These are phyloP conservation scores for Aspergillus wentii DNA, from an alignment of 495 filamentous ascomycete species.

Conservation along the genomic window DNA sequence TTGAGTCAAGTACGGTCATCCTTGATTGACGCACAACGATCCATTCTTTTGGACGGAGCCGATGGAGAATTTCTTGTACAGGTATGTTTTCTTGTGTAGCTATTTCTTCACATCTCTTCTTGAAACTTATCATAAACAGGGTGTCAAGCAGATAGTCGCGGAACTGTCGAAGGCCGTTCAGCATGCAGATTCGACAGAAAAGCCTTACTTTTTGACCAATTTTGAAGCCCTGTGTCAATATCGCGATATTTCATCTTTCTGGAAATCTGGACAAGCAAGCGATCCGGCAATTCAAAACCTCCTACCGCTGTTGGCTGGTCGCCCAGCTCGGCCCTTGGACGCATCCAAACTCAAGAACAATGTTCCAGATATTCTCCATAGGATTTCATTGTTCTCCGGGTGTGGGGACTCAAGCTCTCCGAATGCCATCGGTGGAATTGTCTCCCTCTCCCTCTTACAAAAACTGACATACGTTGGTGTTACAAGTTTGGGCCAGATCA, in stretches of 20 bases:
- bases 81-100: slow-evolving; percentile 9
- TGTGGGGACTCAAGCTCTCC: slow-evolving; percentile 19
- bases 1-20: slow-evolving; percentile 37
- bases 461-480: slow-evolving; percentile 49
- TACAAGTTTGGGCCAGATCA: slow-evolving; percentile 56
- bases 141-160: slow-evolving; percentile 52
- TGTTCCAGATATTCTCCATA: slow-evolving; percentile 33
- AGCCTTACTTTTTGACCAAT: slow-evolving; percentile 49
- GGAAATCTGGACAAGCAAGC: slow-evolving; percentile 9
- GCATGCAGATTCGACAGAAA: slow-evolving; percentile 30
- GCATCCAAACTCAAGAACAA: slow-evolving; percentile 25
- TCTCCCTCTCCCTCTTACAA: slow-evolving; percentile 52
- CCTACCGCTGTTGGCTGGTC: slow-evolving; percentile 36
- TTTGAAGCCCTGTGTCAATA: slow-evolving; percentile 68
- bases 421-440: slow-evolving; percentile 43
- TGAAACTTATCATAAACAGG: slow-evolving; percentile 18
- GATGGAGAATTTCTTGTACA: slow-evolving; percentile 33
- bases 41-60: slow-evolving; percentile 34
- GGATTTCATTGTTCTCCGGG: slow-evolving; percentile 32
- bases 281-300: slow-evolving; percentile 21
- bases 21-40: slow-evolving; percentile 36
- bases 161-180: slow-evolving; percentile 44
- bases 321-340: slow-evolving; percentile 29
- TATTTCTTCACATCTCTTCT: neutral
- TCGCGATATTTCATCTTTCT: slow-evolving; percentile 34